A percentile compares a stretch with the other conserved stretches of the same genome.
Conservation (phyloP, 345 rosid genomes). For the Aquilaria yunnanensis region DNA sequence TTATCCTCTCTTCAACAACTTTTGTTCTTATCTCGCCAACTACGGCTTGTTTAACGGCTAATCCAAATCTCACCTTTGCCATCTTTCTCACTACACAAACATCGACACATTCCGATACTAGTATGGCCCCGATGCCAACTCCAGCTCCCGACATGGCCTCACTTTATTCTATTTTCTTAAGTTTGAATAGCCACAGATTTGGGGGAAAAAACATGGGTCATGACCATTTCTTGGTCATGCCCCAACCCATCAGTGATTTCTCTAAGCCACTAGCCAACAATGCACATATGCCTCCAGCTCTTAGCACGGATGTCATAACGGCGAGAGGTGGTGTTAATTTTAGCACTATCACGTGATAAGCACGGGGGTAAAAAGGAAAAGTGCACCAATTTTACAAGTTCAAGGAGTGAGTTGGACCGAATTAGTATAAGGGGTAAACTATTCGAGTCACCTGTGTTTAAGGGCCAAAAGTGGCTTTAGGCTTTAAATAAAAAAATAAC, state of each 20-base stretch:
- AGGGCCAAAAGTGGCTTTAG: no score
- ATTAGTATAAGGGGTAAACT: no score
- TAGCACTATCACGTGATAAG: no score
- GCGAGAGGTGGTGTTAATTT: no score
- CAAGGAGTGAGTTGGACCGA: no score
- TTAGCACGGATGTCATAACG: no score
- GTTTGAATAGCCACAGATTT: constrained; percentile 37
- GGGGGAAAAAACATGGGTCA: constrained; percentile 49
- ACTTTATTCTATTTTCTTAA: constrained; percentile 49
- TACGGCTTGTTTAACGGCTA: constrained; percentile 89
- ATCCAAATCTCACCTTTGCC: constrained; percentile 64
- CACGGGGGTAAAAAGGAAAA: no score
- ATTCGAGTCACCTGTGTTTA: no score
- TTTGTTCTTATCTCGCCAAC: constrained; percentile 67
- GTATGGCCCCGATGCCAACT: constrained; percentile 68
- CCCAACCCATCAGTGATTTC: constrained; percentile 95
- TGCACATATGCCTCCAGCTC: constrained; percentile 34
- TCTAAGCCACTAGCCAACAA: constrained; percentile 60
- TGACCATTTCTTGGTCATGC: constrained; percentile 86
- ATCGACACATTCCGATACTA: constrained; percentile 71
- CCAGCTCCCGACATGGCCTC: constrained; percentile 60
- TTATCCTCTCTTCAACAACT: constrained; percentile 51
- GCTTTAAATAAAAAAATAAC: no score
- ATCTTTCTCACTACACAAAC: constrained; percentile 64
- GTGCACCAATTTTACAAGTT: no score